phyloP scores from a whole-genome alignment of 2,329 filamentous ascomycete species.

The Pestalotiopsis sp. region DNA sequence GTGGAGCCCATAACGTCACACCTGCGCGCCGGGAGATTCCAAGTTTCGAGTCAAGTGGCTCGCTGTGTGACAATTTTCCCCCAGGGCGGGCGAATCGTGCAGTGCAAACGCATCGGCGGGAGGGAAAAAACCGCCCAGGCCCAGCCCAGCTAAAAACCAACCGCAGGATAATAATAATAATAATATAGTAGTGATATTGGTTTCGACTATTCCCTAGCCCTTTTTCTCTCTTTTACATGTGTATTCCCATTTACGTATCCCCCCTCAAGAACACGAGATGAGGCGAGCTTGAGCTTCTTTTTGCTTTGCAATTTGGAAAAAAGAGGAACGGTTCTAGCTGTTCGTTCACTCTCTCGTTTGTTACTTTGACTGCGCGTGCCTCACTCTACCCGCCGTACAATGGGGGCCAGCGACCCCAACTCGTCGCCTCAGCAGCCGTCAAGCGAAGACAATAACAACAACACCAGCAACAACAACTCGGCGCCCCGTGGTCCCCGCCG shows the following conservation, averaged over 20 bases:
- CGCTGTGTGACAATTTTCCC: not conserved
- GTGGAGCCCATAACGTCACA: conserved; percentile 8
- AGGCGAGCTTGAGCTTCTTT: not conserved
- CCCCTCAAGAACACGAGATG: not conserved
- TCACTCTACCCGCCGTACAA: not conserved
- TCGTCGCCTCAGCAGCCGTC: not conserved
- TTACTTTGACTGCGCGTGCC: not conserved
- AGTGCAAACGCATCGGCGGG: not conserved
- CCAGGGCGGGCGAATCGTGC: not conserved
- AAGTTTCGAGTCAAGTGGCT: conserved; percentile 10
- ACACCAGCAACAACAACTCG: not conserved
- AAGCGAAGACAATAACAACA: not conserved
- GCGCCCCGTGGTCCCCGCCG: not conserved
- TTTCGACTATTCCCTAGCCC: not conserved
- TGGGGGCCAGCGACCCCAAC: not conserved
- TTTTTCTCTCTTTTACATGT: not conserved
- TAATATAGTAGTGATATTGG: not conserved
- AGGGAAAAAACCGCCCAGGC: not conserved
- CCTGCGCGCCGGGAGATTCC: conserved; percentile 1
- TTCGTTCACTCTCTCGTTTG: not conserved
- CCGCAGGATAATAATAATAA: not conserved
- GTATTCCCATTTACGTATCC: not conserved
- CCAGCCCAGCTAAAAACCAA: too few species aligned
- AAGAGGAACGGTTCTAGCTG: not conserved
- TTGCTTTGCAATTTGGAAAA: not conserved